Percentiles rank a stretch among this genome's conserved stretches.
Conservation (phyloP, 495 filamentous ascomycete species). For the Penicillium flavigenum region DNA sequence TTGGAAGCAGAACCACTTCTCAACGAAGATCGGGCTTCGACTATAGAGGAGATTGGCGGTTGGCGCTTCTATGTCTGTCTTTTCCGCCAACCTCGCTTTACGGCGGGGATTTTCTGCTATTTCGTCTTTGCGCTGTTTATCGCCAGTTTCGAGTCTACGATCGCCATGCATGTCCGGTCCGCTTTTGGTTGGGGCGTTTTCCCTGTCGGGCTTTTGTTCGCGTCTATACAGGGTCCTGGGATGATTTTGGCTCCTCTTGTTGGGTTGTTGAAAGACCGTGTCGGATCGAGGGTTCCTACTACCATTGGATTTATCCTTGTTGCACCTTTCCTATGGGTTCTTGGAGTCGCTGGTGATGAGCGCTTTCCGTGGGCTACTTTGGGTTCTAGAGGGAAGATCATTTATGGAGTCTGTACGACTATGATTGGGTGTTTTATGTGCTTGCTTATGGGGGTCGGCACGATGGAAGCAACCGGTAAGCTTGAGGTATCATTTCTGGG, state of each 20-base stretch:
- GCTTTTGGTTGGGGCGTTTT: slow-evolving; percentile 35
- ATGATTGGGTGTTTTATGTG: slow-evolving; percentile 21
- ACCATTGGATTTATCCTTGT: slow-evolving; percentile 5
- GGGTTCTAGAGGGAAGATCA: slow-evolving; percentile 17
- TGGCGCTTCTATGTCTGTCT: slow-evolving; percentile 25
- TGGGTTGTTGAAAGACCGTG: slow-evolving; percentile 13
- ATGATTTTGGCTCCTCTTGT: slow-evolving; percentile 4
- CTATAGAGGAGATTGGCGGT: neutral
- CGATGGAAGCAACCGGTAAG: slow-evolving; percentile 38
- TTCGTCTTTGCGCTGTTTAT: slow-evolving; percentile 26
- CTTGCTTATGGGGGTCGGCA: slow-evolving; percentile 30
- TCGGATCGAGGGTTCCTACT: slow-evolving; percentile 16
- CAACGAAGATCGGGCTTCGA: neutral
- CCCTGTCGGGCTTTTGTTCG: slow-evolving; percentile 31
- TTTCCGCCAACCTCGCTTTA: slow-evolving; percentile 25
- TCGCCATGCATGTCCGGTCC: slow-evolving; percentile 31
- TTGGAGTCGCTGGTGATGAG: slow-evolving; percentile 13
- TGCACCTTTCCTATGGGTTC: slow-evolving; percentile 13
- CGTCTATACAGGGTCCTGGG: slow-evolving; percentile 29
- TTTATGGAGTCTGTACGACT: slow-evolving; percentile 23
- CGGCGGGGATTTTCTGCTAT: slow-evolving; percentile 23
- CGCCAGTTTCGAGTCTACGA: slow-evolving; percentile 32
- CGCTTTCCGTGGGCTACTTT: slow-evolving; percentile 10
- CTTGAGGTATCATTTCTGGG: neutral
- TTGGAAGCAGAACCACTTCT: slow-evolving; percentile 1